Conservation (phyloP, 352 stramenopile species). For the Globisporangium paroecandrum region DNA sequence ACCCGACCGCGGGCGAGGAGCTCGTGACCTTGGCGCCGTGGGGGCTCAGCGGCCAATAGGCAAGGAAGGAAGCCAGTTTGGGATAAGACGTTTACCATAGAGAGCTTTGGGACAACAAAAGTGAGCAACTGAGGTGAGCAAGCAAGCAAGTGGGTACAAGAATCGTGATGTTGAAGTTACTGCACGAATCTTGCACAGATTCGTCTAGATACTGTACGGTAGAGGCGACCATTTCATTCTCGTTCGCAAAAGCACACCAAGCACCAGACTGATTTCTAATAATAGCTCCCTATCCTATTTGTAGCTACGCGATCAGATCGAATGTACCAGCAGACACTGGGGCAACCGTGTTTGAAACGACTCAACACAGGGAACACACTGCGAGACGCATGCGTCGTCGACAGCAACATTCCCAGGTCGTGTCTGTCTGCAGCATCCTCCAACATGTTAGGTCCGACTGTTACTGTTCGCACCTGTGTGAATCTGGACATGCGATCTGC, state of each 20-base stretch:
- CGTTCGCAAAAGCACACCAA: not conserved
- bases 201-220: not conserved
- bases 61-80: not conserved
- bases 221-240: not conserved
- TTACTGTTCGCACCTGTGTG: not conserved
- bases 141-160: not conserved
- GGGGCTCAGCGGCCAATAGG: conserved; percentile 42
- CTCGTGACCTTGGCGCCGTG: conserved; percentile 94
- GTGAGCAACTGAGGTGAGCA: not conserved
- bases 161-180: not conserved
- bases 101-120: not conserved
- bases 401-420: not conserved
- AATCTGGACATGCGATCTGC: not conserved
- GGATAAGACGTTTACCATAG: not conserved
- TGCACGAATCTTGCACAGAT: not conserved
- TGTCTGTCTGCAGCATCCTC: not conserved
- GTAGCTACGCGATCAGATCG: not conserved
- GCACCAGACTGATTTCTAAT: not conserved
- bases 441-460: not conserved
- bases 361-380: not conserved
- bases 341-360: not conserved
- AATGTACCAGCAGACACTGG: not conserved
- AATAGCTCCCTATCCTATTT: not conserved
- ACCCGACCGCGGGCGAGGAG: conserved; percentile 96
- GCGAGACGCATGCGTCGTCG: not conserved